Evolutionary conservation across 352 stramenopile genomes (phyloP).

Genomic region (Blastocystis sp.): DNA sequence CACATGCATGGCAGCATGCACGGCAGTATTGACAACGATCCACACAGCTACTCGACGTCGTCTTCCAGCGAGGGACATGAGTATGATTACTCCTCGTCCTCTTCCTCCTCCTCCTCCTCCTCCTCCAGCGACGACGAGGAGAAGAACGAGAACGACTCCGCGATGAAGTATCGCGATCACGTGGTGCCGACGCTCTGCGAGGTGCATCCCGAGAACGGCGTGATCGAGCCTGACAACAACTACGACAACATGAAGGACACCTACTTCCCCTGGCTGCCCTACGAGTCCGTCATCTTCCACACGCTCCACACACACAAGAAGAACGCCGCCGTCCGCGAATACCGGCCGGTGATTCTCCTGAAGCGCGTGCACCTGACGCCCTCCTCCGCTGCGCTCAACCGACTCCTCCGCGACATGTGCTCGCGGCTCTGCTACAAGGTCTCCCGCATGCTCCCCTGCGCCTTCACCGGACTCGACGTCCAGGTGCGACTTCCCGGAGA

Average conservation of each 20-base stretch:
- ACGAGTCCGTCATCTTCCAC: not conserved
- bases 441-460: not conserved
- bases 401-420: slow-evolving; percentile 7
- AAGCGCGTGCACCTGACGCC: slow-evolving; percentile 10
- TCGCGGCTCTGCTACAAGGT: slow-evolving; percentile 32
- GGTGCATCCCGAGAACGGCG: slow-evolving; percentile 28
- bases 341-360: slow-evolving; percentile 29
- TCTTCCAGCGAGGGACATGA: not conserved
- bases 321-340: not conserved
- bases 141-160: not conserved
- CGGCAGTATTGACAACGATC: not conserved
- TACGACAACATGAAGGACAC: not conserved
- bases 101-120: slow-evolving; percentile 17
- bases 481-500: slow-evolving; percentile 42
- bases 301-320: not conserved
- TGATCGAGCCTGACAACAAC: slow-evolving; percentile 36
- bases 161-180: slow-evolving; percentile 2
- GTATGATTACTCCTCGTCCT: not conserved
- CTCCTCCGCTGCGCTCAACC: slow-evolving; percentile 24
- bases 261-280: slow-evolving; percentile 11
- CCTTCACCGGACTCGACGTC: slow-evolving; percentile 18
- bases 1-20: not conserved
- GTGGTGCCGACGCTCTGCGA: slow-evolving; percentile 22
- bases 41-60: not conserved
- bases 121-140: not conserved